Base-by-base conservation (phyloP, 1,139 yeast genomes). In the Nakaseomyces nivariensis region DNA sequence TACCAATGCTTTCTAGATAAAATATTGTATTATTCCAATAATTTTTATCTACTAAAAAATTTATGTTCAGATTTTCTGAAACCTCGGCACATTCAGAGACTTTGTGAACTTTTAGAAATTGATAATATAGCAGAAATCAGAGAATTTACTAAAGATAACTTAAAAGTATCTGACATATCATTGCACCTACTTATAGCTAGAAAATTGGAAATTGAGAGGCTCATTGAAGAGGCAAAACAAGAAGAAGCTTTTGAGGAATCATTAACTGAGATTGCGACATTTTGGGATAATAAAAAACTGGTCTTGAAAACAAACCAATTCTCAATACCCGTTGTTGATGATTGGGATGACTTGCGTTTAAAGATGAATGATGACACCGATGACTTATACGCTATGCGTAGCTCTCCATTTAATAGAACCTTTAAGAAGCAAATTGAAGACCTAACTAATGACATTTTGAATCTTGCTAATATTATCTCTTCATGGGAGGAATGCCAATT, bases 401-500 rank as follows among this genome's bases (percentile, higher is more conserved):
- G 77, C 54, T 88, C 97, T 0, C 75, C 83, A 0, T 79, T 78
- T 57, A 85, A 71, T 63, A 68, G 69, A 11, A 72, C 74, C 0
- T 87, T 88, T 64, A 88, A 83, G 52, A 78, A 76, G 49, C 81
- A 77, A 22, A 76, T 82, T 0, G 54, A 67, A 4, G 72, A 70
- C 1, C 71, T 88, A 72, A 90, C 84, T 55, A 72, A 70, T 1
- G 78, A 73, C 52, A 64, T 92, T 36, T 77, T 76, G 48, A 62
- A 67, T 0, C 58, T 88, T 1, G 75, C 74, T 49, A 68, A 71
- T 1, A 62, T 86, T 3, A 71, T 87, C 45, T 89, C 82, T 57
- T 62, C 69, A 0, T 89, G 96, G 95, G 74, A 85, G 41, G 96
- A 87, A 45, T 87, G 82, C 1, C 97, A 92, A 64, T 72, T 84